Evolutionary conservation across 2,329 filamentous ascomycete species (phyloP).

Genomic region (Arthrinium phaeospermum): DNA sequence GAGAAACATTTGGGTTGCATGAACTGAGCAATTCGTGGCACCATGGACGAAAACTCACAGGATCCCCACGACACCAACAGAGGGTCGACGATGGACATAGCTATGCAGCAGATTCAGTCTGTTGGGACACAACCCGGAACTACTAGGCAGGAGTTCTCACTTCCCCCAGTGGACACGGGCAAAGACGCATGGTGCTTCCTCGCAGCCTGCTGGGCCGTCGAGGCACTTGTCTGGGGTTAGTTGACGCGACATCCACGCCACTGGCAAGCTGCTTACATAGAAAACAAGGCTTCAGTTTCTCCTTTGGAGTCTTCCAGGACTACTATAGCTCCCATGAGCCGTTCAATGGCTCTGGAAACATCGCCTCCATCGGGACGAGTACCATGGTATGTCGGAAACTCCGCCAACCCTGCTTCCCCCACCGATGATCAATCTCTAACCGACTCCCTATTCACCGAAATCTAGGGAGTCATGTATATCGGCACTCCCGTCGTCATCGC

Average conservation of each 20-base stretch:
- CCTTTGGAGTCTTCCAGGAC: conserved; percentile 74
- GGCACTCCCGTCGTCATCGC: conserved; percentile 55
- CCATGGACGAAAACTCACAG: background rate
- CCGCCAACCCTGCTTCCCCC: background rate
- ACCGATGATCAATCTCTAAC: background rate
- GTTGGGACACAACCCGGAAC: background rate
- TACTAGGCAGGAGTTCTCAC: background rate
- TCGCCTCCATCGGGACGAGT: conserved; percentile 66
- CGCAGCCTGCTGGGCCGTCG: conserved; percentile 19
- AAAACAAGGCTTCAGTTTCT: conserved; percentile 65
- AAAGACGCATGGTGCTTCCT: conserved; percentile 20
- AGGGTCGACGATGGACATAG: background rate
- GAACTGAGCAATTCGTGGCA: background rate
- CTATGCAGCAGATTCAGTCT: background rate
- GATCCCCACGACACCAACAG: background rate
- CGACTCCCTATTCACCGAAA: conserved; percentile 45
- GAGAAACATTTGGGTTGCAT: background rate
- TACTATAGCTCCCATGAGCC: conserved; percentile 67
- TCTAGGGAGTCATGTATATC: conserved; percentile 66
- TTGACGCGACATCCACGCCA: background rate
- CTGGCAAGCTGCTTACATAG: background rate
- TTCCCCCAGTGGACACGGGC: conserved; percentile 4
- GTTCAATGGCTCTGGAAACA: conserved; percentile 59
- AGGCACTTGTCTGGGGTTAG: conserved; percentile 21
- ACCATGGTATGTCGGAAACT: conserved; percentile 35